These are phyloP conservation scores for Nepenthes mirabilis DNA, from an alignment of 148 eudicot genomes.

Conservation along the genomic window DNA sequence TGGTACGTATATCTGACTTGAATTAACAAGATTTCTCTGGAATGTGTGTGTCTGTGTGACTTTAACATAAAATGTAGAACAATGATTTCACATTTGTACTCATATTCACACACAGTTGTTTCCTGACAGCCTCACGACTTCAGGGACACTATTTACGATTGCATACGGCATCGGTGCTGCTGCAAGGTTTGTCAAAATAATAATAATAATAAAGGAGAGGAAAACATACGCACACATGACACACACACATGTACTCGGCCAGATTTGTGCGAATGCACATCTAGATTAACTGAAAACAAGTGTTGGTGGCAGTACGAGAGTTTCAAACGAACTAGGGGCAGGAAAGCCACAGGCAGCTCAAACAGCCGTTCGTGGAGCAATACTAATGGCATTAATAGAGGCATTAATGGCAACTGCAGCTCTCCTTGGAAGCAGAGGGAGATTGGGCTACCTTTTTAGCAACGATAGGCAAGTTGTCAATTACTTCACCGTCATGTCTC, in stretches of 20 bases:
- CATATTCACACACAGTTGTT: background rate
- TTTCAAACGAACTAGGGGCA: slow-evolving; percentile 30
- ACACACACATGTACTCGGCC: no score
- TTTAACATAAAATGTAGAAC: background rate
- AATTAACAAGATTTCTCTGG: background rate
- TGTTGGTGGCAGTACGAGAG: slow-evolving; percentile 18
- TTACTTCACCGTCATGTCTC: slow-evolving; percentile 26
- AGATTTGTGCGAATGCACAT: no score
- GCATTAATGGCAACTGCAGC: slow-evolving; percentile 4
- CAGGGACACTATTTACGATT: slow-evolving; percentile 1
- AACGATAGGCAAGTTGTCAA: slow-evolving; percentile 18
- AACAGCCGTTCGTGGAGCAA: slow-evolving; percentile 8
- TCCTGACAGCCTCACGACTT: slow-evolving; percentile 2
- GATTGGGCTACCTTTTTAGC: slow-evolving; percentile 21
- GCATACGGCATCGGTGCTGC: slow-evolving; percentile 8
- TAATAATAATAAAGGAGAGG: no score
- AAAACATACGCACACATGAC: no score
- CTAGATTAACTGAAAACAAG: no score
- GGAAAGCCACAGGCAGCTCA: slow-evolving; percentile 20
- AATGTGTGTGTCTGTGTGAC: no score
- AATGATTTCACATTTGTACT: background rate
- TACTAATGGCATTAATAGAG: slow-evolving; percentile 13
- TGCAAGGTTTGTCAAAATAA: slow-evolving; percentile 9
- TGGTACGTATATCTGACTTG: slow-evolving; percentile 6
- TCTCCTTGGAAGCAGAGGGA: slow-evolving; percentile 7